A percentile compares a stretch with the other conserved stretches of the same genome.
Evolutionary conservation across 192 early-diverging fungal species (phyloP).

Genomic region (Entophlyctis luteolus): DNA sequence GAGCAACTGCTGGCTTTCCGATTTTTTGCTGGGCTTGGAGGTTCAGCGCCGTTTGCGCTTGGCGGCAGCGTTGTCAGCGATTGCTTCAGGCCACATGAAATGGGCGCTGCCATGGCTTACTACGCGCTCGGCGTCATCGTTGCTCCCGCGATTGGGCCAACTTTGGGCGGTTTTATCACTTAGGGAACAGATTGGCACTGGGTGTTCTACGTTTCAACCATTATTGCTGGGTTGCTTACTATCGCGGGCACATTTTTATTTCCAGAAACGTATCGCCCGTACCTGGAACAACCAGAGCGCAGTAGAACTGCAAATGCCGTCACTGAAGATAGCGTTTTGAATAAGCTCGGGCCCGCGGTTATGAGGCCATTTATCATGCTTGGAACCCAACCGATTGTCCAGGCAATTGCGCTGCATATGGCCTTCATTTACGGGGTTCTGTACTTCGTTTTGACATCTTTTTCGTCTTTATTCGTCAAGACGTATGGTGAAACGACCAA

Average conservation of each 20-base stretch:
- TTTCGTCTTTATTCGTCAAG: slow-evolving; percentile 4
- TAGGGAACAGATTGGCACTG: slow-evolving; percentile 50
- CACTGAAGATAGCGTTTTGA: background rate
- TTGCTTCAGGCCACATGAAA: slow-evolving; percentile 45
- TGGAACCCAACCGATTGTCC: slow-evolving; percentile 7
- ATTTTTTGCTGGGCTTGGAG: slow-evolving; percentile 44
- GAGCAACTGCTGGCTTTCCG: slow-evolving; percentile 42
- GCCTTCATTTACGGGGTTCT: slow-evolving; percentile 20
- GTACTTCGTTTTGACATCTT: slow-evolving; percentile 18
- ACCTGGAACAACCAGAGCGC: background rate
- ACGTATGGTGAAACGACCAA: slow-evolving; percentile 1
- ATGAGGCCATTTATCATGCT: slow-evolving; percentile 11
- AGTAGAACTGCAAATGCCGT: background rate
- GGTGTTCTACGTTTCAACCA: slow-evolving; percentile 57
- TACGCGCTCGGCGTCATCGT: slow-evolving; percentile 50
- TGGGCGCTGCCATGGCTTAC: slow-evolving; percentile 52
- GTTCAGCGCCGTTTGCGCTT: slow-evolving; percentile 44
- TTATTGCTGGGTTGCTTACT: slow-evolving; percentile 48
- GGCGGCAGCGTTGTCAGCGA: slow-evolving; percentile 49
- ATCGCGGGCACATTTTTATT: slow-evolving; percentile 49
- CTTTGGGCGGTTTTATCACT: slow-evolving; percentile 53
- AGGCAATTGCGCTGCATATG: slow-evolving; percentile 8
- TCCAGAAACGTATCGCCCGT: slow-evolving; percentile 51
- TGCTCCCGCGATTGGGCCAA: slow-evolving; percentile 49
- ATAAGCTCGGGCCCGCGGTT: background rate